Conservation (phyloP, 2,329 filamentous ascomycete genomes). For the Pyrenophora tritici-repentis region DNA sequence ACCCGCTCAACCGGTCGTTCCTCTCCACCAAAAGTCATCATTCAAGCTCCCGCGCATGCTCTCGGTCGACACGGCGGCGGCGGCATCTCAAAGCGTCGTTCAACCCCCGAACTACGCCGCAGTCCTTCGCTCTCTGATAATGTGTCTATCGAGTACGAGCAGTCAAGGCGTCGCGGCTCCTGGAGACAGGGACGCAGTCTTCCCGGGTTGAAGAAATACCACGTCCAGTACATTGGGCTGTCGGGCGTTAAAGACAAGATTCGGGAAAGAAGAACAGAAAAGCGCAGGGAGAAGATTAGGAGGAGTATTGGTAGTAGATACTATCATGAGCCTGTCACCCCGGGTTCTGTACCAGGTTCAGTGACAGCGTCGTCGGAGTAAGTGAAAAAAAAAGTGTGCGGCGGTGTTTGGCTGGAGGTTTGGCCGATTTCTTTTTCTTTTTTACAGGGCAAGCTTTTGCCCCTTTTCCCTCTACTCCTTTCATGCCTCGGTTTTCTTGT, state of each 20-base stretch:
- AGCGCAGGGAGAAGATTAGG: constrained; percentile 58
- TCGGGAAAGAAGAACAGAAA: constrained; percentile 55
- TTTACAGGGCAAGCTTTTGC: no score
- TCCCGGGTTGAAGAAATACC: constrained; percentile 51
- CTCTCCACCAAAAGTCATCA: constrained; percentile 29
- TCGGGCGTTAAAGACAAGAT: constrained; percentile 56
- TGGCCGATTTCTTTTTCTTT: no score
- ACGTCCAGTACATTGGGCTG: constrained; percentile 58
- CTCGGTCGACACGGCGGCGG: constrained; percentile 20
- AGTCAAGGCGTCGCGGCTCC: constrained; percentile 12
- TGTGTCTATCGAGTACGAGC: constrained; percentile 17
- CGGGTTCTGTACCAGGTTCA: constrained; percentile 1
- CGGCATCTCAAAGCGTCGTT: constrained; percentile 32
- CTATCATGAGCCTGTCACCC: constrained; percentile 36
- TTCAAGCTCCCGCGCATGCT: constrained; percentile 33
- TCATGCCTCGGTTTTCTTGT: no score
- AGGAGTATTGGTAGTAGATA: constrained; percentile 58
- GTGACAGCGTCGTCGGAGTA: neutral
- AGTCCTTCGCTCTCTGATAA: constrained; percentile 25
- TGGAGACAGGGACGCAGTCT: constrained; percentile 44
- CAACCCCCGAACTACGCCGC: constrained; percentile 12
- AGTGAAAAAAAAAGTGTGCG: no score
- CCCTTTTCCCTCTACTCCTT: no score
- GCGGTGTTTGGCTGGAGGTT: neutral
- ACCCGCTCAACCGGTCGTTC: constrained; percentile 16